Percentiles rank a stretch among this genome's conserved stretches.
These are phyloP conservation scores for Calocera viscosa DNA, from an alignment of 768 basidiomycete species.

Conservation along the genomic window DNA sequence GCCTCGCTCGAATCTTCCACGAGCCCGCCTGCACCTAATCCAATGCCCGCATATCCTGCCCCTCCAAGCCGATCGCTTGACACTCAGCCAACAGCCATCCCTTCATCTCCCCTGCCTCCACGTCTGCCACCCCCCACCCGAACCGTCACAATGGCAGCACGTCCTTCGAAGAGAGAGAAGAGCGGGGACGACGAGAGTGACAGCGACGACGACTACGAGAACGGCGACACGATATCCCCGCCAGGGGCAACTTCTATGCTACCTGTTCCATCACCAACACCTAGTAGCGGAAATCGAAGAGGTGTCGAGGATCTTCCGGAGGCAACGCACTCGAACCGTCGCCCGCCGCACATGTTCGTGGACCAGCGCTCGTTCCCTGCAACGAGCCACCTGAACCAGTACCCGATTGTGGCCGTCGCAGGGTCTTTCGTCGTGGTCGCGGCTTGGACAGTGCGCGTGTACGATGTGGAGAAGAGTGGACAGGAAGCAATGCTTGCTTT, in stretches of 20 bases:
- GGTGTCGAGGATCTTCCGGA: slow-evolving; percentile 30
- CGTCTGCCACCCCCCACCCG: not conserved
- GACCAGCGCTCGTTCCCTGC: slow-evolving; percentile 22
- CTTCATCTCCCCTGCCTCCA: not conserved
- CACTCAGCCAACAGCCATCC: not conserved
- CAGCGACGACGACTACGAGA: slow-evolving; percentile 24
- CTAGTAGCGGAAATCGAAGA: slow-evolving; percentile 17
- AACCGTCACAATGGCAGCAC: slow-evolving; percentile 9
- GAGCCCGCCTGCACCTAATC: not conserved
- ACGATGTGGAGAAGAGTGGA: slow-evolving; percentile 23
- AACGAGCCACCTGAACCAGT: slow-evolving; percentile 23
- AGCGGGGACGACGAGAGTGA: slow-evolving; percentile 16
- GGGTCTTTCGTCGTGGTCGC: slow-evolving; percentile 28
- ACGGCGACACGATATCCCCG: slow-evolving; percentile 16
- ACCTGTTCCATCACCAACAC: slow-evolving; percentile 7
- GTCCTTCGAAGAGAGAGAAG: slow-evolving; percentile 13
- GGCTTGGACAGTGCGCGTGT: slow-evolving; percentile 26
- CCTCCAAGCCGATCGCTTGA: not conserved
- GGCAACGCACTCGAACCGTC: slow-evolving; percentile 30
- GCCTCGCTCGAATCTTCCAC: not conserved
- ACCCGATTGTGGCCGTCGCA: slow-evolving; percentile 21
- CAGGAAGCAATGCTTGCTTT: slow-evolving; percentile 17
- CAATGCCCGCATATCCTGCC: not conserved
- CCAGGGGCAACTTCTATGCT: slow-evolving; percentile 10
- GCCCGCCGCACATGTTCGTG: slow-evolving; percentile 26